Conservation (phyloP, 2,329 filamentous ascomycete species). For the Eutypa lata region DNA sequence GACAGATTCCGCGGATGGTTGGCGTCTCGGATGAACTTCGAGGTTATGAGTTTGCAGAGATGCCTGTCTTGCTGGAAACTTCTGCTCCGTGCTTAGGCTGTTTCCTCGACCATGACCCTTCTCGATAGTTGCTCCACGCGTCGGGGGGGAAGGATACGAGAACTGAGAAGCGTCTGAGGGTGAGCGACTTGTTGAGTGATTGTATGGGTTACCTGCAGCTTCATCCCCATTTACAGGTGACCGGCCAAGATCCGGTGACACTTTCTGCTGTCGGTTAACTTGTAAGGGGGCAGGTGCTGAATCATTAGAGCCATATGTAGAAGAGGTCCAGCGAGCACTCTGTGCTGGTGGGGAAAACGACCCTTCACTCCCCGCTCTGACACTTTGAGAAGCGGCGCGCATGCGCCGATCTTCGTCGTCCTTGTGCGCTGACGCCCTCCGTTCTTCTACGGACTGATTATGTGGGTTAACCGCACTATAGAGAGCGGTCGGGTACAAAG, state of each 20-base stretch:
- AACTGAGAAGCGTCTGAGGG: constrained; percentile 17
- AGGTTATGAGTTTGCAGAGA: constrained; percentile 17
- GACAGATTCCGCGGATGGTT: constrained; percentile 32
- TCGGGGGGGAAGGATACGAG: constrained; percentile 13
- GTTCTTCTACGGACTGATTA: constrained; percentile 9
- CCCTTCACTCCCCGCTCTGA: constrained; percentile 20
- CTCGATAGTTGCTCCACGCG: constrained; percentile 18
- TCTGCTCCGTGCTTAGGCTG: constrained; percentile 10
- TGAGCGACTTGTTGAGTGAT: not conserved
- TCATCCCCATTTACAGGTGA: constrained; percentile 15
- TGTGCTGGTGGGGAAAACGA: constrained; percentile 21
- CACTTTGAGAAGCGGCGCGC: constrained; percentile 22
- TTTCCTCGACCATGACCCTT: constrained; percentile 10
- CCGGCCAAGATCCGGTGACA: constrained; percentile 14
- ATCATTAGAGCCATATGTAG: constrained; percentile 24
- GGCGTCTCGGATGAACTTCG: constrained; percentile 20
- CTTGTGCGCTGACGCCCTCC: constrained; percentile 7
- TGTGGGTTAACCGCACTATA: not conserved
- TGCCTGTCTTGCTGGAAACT: constrained; percentile 22
- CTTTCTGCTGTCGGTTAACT: constrained; percentile 14
- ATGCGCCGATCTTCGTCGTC: constrained; percentile 21
- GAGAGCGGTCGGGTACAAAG: constrained; percentile 11
- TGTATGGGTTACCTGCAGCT: not conserved
- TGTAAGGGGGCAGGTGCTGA: constrained; percentile 7
- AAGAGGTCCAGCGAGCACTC: constrained; percentile 27